Evolutionary conservation across 768 basidiomycete genomes (phyloP), one percentile per base, ranked within the genome.

Genomic region (Leccinum broughii): DNA sequence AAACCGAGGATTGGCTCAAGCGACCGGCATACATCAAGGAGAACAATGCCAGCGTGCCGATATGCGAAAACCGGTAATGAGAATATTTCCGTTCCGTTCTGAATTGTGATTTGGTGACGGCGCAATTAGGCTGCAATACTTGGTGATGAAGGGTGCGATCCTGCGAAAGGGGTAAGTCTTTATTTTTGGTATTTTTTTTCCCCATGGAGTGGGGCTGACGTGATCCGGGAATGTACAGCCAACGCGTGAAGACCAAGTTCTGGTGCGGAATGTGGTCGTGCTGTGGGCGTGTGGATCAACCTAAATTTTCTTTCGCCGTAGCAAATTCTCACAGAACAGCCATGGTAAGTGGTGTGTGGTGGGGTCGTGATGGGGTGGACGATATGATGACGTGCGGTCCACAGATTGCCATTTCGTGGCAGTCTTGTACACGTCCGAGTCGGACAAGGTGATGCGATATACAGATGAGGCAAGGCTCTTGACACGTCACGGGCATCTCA

Each of bases 121-220:
- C 54, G 17, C 37, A 30, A 74, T 67, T 72, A 93, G 92, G 65
- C 75, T 94, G 64, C 92, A 93, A 69, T 95, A 93, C 72, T 81
- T 95, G 50, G 91, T 94, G 56, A 85, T 86, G 62, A 93, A 92
- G 76, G 92, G 92, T 56, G 90, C 91, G 24, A 92, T 93, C 67
- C 74, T 93, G 64, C 82, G 91, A 61, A 93, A 93, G 75, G 92
- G 90, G 90, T 90, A 72, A 68, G 85, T 75, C n/a, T 11, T 6
- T 37, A 9, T n/a, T 6, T 22, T 49, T 15, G 30, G 35, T 9
- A 3, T 6, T 11, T 52, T 55, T 52, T 55, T 46, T 68, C 61
- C 62, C 55, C 63, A 60, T 59, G 68, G 11, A 10, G 57, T 8
- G 44, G 59, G 56, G 58, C 66, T 62, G 65, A 64, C 59, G 37